Base-by-base conservation (phyloP, 768 basidiomycete genomes). In the Lactifluus piperatus region DNA sequence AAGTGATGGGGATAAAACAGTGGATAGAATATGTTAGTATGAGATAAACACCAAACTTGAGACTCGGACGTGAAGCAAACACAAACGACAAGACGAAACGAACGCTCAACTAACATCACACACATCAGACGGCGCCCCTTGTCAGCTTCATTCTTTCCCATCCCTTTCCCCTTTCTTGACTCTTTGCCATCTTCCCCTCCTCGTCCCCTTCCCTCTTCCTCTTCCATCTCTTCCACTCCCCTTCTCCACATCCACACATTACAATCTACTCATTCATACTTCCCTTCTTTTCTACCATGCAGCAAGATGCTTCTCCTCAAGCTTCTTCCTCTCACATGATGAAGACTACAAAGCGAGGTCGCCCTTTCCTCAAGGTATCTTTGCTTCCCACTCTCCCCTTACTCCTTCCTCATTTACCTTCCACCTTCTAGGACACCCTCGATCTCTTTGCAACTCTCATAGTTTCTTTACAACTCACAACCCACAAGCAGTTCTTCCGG, bases 381-480 rank as follows among this genome's bases (percentile, higher is more conserved):
- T 44, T 32, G 44, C 48, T 60, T 67, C 64, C 57, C 51, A 54
- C 41, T 43, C 44, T 4, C 7, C 27, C 20, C 26, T 55, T 22
- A 27, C 29, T 11, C 14, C 52, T 45, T 51, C 20, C 27, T 43
- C 2, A 55, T 30, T 13, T 29, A 4, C 44, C 49, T 18, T 57
- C 62, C 48, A 1, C 13, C 18, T 48, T 24, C 27, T 63, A 99
- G 97, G 97, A 99, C 73, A 97, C 94, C 44, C 86, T 97, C 64
- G 97, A 99, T 75, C 84, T 99, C 37, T 98, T 97, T 68, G 94
- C 97, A 39, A 99, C 97, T 24, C 82, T 99, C 67, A 79, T 99
- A 68, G 93, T 97, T 43, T 97, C 94, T 41, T 81, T 99, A 20
- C 83, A 92, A 68, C 81, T 99, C 45, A 79, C 81, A 20, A 84